Evolutionary conservation across 345 rosid species (phyloP), one percentile per base, ranked within the genome.

Genomic region (Cardiospermum halicacabum): DNA sequence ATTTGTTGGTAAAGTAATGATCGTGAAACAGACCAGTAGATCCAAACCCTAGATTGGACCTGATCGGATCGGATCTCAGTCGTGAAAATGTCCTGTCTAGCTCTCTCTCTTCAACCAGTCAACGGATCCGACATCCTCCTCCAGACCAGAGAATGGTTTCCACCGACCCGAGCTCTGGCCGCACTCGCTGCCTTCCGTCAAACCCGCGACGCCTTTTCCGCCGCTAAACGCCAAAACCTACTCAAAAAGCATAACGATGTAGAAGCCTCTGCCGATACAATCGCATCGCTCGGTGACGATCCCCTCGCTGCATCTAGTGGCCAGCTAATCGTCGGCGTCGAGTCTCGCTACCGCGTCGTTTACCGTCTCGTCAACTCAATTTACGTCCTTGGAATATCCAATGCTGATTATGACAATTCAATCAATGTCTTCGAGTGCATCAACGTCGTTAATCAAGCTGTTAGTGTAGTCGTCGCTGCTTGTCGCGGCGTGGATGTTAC

Each of bases 401-500:
- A 82, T 15, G 95, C 95, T n/a, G 97, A 91, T 64, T 85, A 91
- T 43, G 93, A 89, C 56, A 89, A 85, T 75, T 84, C 93, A 13
- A 72, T 91, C 63, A 94, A 94, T 47, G 97, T 94, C 0, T 94
- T 94, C 55, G 97, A 94, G 80, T 94, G 97, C 74, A 94, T 94
- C 72, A 83, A 91, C 73, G 84, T 91, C 51, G 99, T 94, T 21
- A 94, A 94, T 69, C 97, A 94, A 61, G 96, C 99, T 2, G 99
- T 94, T 51, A 89, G 89, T 66, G 99, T 91, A n/a, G 58, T 94
- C 43, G 96, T 94, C 7, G 78, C 99, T 4, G 97, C 97, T 39
- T 94, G 99, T 75, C 96, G 97, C n/a, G 99, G 99, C 47, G 96
- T 94, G 4, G 99, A 89, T 22, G 99, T 94, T 39, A 91, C 96